phyloP scores from a whole-genome alignment of 768 basidiomycete species.

The Gyrodon lividus region DNA sequence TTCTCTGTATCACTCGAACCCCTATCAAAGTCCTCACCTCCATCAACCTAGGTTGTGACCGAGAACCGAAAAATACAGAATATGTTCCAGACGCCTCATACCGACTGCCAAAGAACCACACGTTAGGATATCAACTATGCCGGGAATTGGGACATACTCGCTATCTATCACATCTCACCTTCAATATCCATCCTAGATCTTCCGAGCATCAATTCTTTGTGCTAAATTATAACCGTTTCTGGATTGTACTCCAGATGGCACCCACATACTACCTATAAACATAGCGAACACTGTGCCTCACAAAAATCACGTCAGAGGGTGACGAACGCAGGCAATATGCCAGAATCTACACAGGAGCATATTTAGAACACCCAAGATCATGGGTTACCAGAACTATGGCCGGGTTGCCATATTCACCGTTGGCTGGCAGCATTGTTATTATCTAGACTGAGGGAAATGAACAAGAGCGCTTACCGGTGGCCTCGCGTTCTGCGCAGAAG shows the following conservation, averaged over 20 bases:
- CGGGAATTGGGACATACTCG: background rate
- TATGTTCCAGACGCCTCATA: slow-evolving; percentile 33
- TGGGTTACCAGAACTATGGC: slow-evolving; percentile 13
- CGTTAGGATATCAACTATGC: slow-evolving; percentile 10
- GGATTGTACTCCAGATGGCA: slow-evolving; percentile 5
- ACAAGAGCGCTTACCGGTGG: slow-evolving; percentile 19
- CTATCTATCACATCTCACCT: background rate
- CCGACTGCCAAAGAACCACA: slow-evolving; percentile 29
- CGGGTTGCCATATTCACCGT: slow-evolving; percentile 20
- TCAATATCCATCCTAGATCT: background rate
- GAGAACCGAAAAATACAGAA: slow-evolving; percentile 38
- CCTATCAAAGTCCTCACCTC: slow-evolving; percentile 14
- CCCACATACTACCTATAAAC: slow-evolving; percentile 16
- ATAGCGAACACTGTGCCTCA: background rate
- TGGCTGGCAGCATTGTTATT: slow-evolving; percentile 15
- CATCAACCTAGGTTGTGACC: slow-evolving; percentile 29
- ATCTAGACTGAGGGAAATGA: background rate
- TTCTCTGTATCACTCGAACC: background rate
- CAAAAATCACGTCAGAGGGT: background rate
- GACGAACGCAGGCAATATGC: background rate
- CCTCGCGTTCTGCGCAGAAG: background rate
- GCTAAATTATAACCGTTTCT: background rate
- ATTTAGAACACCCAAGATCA: background rate
- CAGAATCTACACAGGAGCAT: background rate
- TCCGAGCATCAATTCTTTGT: background rate